phyloP scores from a whole-genome alignment of 2,329 filamentous ascomycete species.

The Aureobasidium sp. region DNA sequence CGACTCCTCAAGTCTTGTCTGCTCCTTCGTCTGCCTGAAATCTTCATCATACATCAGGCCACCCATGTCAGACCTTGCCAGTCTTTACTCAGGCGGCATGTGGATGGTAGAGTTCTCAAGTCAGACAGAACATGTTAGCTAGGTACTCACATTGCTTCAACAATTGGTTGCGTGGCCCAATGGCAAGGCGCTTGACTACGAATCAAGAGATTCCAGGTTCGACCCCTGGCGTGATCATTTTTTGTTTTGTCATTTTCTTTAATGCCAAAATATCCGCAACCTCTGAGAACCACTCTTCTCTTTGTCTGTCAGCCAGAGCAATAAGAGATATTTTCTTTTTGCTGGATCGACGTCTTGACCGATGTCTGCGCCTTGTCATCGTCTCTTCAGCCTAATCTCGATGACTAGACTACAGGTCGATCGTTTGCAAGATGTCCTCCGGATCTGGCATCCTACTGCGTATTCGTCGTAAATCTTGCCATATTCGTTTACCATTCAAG shows the following conservation, averaged over 20 bases:
- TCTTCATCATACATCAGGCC: not conserved
- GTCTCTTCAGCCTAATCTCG: not conserved
- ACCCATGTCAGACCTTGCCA: not conserved
- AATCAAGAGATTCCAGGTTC: conserved; percentile 24
- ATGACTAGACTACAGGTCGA: not conserved
- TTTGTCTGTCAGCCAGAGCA: too few relatives aligned
- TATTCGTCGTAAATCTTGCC: not conserved
- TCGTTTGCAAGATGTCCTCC: not conserved
- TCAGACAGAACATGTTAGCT: too few relatives aligned
- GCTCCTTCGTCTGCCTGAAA: not conserved
- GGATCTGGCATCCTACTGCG: not conserved
- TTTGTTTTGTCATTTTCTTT: too few relatives aligned
- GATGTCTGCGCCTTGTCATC: not conserved
- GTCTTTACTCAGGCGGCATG: not conserved
- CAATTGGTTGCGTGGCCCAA: conserved; percentile 40
- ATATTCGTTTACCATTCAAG: not conserved
- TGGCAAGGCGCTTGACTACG: conserved; percentile 54
- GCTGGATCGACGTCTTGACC: not conserved
- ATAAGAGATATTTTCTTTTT: not conserved
- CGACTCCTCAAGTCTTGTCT: not conserved
- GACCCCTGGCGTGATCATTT: conserved; percentile 18
- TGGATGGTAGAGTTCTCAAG: not conserved
- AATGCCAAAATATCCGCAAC: too few relatives aligned
- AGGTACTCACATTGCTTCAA: not conserved
- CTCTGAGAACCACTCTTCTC: too few relatives aligned